Evolutionary conservation across 179 eudicot species (phyloP), one percentile per base, ranked within the genome.

Genomic region (Beta macrorhiza): DNA sequence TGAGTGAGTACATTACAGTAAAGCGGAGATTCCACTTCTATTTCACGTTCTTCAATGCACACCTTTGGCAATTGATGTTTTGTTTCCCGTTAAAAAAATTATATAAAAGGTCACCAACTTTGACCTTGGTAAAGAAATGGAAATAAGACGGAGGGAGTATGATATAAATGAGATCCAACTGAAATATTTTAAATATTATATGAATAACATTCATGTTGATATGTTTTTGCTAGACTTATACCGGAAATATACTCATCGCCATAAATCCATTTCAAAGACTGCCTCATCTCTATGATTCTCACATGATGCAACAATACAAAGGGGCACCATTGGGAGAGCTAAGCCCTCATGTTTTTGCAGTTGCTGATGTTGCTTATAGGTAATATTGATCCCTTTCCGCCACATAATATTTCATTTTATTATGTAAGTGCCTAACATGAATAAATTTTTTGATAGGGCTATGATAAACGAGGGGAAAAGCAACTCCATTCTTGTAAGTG

Each of bases 241-340:
- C 98, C 10, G 98, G 97, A 78, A 95, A 95, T 83, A 97, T 95
- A 84, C 90, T 97, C 67, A 97, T 97, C 76, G 98, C 99, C 63
- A 97, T 95, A 79, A 97, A 97, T 82, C 98, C 99, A 44, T 97
- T 97, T 80, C 99, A 97, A 97, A 92, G 93, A 77, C 85, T 97
- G 81, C 91, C 98, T 83, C 98, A 97, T 92, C 87, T 97, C 2
- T 97, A 94, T 85, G 90, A 90, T 87, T 74, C 80, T 76, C 98
- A 97, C 86, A 95, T 95, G 99, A 97, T 97, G 99, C 91, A 92
- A 87, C 98, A 97, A 88, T 97, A 95, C 90, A 97, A 97, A 81
- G 98, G 98, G 82, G 97, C 99, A 52, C 92, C 94, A 51, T 80
- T 97, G 63, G 99, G 97, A 74, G 99, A 97, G 84, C 82, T 97